Evolutionary conservation across 2,329 filamentous ascomycete genomes (phyloP), one percentile per base, ranked within the genome.

Genomic region (Fusarium luffae): DNA sequence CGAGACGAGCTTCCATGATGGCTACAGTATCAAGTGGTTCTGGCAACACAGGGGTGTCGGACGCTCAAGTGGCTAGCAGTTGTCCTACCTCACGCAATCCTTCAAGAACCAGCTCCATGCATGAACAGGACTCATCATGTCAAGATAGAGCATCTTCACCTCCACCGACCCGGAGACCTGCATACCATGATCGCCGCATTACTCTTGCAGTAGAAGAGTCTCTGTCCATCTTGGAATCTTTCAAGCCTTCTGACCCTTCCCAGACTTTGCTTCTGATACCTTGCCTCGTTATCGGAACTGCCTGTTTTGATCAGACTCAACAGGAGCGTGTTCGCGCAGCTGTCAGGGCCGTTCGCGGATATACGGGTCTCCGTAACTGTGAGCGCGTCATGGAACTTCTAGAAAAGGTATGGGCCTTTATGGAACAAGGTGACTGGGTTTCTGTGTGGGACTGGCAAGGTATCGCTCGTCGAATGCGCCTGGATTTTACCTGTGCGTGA

Each of bases 371-470:
- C 28, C 82, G 85, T 25, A 90, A 89, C 71, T 85, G 86, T 28
- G 85, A 89, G 67, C 82, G 84, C 14, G 85, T 85, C 5, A 67
- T 80, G 18, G 80, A 87, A 63, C 77, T 90, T 2, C 81, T 90
- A 14, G 85, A 88, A 68, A 84, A 86, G 69, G 80, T 90, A 5
- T 90, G 88, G 88, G 77, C 80, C 23, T 80, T 86, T 23, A 90
- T 90, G 86, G 86, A 85, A 27, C 76, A 77, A 12, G 86, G 84
- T 21, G 85, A 90, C 51, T 89, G 87, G 85, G 71, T 81, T 27
- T 82, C 82, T 19, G 87, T 86, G 10, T 91, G 89, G 89, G 89
- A 91, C 75, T 90, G 88, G 88, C 88, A 90, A 66, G 80, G 80
- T 5, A 82, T 90, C 28, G 87, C 88, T 2, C 78, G 81, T 55